Conservation (phyloP, 108 stramenopile genomes). For the Cyclostephanos invisitatus region DNA sequence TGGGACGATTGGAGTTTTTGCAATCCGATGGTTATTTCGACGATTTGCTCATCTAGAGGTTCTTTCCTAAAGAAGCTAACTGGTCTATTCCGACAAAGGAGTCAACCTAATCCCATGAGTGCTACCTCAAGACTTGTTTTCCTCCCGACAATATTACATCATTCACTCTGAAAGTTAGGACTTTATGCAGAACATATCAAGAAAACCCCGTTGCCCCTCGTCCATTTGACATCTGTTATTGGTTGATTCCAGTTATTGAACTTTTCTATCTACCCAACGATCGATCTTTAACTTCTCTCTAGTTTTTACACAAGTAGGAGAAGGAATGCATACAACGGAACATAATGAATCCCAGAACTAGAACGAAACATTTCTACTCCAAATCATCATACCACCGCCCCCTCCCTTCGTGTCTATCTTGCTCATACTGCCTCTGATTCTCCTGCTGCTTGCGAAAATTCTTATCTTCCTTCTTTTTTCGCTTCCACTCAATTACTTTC, state of each 20-base stretch:
- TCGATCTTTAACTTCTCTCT: neutral
- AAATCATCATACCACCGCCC: conserved; percentile 50
- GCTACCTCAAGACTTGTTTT: neutral
- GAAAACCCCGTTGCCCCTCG: too few relatives aligned
- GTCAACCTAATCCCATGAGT: too few relatives aligned
- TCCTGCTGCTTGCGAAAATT: conserved; percentile 31
- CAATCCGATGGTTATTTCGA: conserved; percentile 71
- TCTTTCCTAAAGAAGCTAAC: neutral
- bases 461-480: conserved; percentile 30
- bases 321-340: neutral
- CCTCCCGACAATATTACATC: neutral
- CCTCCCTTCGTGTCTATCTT: conserved; percentile 35
- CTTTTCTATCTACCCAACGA: too few relatives aligned
- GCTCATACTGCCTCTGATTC: conserved; percentile 33
- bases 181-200: too few relatives aligned
- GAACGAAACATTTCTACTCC: conserved; percentile 1
- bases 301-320: neutral
- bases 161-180: neutral
- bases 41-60: conserved; percentile 49
- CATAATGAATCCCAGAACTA: neutral
- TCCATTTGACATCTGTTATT: too few relatives aligned
- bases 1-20: conserved; percentile 52
- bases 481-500: conserved; percentile 45
- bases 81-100: neutral
- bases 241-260: too few relatives aligned